Evolutionary conservation across 2,329 filamentous ascomycete genomes (phyloP).

Genomic region (Ascosphaera acerosa): DNA sequence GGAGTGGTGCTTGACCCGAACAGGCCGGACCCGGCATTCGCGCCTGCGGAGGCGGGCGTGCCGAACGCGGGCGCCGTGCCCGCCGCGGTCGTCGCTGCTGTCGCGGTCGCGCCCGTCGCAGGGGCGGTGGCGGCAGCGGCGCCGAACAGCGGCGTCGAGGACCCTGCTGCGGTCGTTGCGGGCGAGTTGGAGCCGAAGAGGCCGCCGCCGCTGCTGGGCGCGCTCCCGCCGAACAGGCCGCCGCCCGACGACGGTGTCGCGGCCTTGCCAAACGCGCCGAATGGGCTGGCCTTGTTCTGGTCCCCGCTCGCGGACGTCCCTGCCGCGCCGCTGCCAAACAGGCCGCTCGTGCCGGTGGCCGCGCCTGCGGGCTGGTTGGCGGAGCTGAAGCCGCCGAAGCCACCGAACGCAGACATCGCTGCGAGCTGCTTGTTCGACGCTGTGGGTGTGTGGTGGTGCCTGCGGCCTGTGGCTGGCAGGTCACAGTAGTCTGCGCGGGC

Average conservation of each 20-base stretch:
- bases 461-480: too few species aligned
- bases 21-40: too few species aligned
- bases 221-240: conserved; percentile 6
- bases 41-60: too few species aligned
- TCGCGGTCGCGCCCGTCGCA: conserved; percentile 10
- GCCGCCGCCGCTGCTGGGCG: conserved; percentile 5
- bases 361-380: conserved; percentile 1
- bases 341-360: not conserved
- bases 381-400: not conserved
- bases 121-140: conserved; percentile 9
- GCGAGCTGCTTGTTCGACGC: not conserved
- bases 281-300: not conserved
- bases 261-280: not conserved
- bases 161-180: conserved; percentile 3
- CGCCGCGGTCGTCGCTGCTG: conserved; percentile 2
- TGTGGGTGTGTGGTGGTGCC: too few species aligned
- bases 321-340: not conserved
- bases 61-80: too few species aligned
- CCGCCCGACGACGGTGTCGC: not conserved
- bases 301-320: not conserved
- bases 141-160: conserved; percentile 3
- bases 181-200: conserved; percentile 5
- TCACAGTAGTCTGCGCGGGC: too few species aligned
- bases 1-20: too few species aligned
- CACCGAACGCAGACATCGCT: conserved; percentile 1